Percentiles rank a stretch among this genome's conserved stretches.
phyloP scores from a whole-genome alignment of 139 green algal genomes.

The Tetradesmus lagerheimii region DNA sequence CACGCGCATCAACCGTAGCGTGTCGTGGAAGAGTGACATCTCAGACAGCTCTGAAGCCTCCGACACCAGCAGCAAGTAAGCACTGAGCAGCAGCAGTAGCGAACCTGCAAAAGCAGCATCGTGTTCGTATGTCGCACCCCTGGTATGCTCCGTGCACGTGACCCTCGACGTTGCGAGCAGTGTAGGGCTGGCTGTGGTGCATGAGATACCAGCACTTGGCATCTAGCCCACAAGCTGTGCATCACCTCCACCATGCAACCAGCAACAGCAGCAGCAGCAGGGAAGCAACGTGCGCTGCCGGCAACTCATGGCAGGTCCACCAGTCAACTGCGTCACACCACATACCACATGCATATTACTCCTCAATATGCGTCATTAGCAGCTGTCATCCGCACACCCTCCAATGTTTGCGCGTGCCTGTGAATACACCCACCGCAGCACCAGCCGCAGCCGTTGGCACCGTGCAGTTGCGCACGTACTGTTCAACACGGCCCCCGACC shows the following conservation, averaged over 20 bases:
- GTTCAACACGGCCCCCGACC: conserved; percentile 16
- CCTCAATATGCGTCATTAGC: neutral
- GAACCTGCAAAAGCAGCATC: neutral
- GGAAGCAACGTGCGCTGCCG: neutral
- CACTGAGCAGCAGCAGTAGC: no score
- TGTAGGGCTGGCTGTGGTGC: no score
- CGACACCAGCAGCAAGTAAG: conserved; percentile 8
- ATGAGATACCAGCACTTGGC: no score
- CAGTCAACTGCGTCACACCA: no score
- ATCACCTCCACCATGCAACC: neutral
- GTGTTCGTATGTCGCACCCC: no score
- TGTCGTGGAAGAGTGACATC: neutral
- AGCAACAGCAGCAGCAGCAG: neutral
- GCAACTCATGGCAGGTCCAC: neutral
- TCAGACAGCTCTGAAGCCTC: neutral
- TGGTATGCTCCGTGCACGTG: no score
- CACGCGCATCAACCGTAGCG: neutral
- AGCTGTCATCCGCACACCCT: neutral
- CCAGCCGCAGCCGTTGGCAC: neutral
- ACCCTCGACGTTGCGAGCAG: no score
- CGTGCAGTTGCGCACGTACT: neutral
- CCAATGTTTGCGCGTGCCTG: neutral
- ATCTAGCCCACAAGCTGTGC: no score
- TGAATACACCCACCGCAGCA: neutral
- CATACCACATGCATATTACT: no score